These are phyloP conservation scores for Beauveria sp. DNA, from an alignment of 2,329 filamentous ascomycete genomes.

Conservation along the genomic window DNA sequence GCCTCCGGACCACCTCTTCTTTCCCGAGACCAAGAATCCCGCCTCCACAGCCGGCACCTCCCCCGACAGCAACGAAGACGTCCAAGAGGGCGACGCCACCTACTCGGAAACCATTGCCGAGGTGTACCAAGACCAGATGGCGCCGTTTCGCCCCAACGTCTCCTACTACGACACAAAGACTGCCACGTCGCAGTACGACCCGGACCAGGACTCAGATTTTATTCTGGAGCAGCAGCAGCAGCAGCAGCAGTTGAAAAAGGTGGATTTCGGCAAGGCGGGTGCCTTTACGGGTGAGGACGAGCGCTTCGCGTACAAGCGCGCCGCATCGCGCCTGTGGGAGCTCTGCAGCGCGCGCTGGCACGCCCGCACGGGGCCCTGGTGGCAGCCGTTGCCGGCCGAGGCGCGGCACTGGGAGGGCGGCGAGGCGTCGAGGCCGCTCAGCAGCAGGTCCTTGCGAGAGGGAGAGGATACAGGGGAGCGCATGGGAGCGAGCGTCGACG, in stretches of 20 bases:
- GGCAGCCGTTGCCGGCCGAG: constrained; percentile 58
- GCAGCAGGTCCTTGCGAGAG: constrained; percentile 4
- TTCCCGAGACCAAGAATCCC: constrained; percentile 47
- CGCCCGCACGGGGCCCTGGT: constrained; percentile 57
- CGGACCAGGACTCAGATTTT: constrained; percentile 52
- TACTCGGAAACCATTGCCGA: constrained; percentile 45
- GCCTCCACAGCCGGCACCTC: neutral
- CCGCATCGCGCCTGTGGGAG: constrained; percentile 72
- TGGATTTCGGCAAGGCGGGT: constrained; percentile 61
- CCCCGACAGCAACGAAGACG: constrained; percentile 7
- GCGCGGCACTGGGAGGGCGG: constrained; percentile 59
- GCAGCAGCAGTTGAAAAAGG: constrained; percentile 19
- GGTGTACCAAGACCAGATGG: constrained; percentile 69
- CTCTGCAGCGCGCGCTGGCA: constrained; percentile 71
- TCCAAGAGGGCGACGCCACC: constrained; percentile 28
- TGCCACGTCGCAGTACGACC: constrained; percentile 41
- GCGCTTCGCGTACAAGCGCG: constrained; percentile 72
- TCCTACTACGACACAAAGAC: constrained; percentile 51
- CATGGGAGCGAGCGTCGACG: constrained; percentile 26
- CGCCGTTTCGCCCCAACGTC: constrained; percentile 73
- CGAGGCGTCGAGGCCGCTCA: constrained; percentile 17
- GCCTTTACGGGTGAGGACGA: constrained; percentile 76
- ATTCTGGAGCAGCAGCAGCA: constrained; percentile 27
- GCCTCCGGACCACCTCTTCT: constrained; percentile 69
- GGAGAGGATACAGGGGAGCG: constrained; percentile 18